Percentiles rank a stretch among this genome's conserved stretches.
Conservation (phyloP, 208 protist genomes). For the Leishmania braziliensis region DNA sequence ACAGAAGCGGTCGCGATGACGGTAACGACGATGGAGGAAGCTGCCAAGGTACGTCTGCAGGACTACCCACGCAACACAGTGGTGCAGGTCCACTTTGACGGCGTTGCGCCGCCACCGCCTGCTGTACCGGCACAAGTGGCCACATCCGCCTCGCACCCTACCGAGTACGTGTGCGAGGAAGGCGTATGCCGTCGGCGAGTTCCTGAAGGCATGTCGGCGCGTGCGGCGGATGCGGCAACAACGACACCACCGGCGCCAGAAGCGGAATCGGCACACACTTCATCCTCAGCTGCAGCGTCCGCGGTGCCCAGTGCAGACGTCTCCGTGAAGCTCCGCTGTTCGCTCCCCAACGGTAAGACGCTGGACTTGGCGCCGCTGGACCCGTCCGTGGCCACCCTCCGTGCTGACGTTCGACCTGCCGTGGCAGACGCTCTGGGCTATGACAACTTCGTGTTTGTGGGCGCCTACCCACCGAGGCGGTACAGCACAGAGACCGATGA, state of each 20-base stretch:
- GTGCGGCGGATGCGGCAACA: constrained; percentile 6
- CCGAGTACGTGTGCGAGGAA: constrained; percentile 38
- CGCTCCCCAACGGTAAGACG: constrained; percentile 56
- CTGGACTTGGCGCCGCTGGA: constrained; percentile 41
- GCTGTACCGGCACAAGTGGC: neutral
- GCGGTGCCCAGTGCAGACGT: neutral
- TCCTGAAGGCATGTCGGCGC: constrained; percentile 3
- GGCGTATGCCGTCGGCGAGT: constrained; percentile 35
- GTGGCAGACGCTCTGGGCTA: constrained; percentile 36
- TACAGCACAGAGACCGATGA: constrained; percentile 54
- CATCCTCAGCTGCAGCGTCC: neutral
- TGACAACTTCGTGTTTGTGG: constrained; percentile 56
- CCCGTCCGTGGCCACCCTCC: constrained; percentile 43
- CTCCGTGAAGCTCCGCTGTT: constrained; percentile 61
- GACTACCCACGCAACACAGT: constrained; percentile 42
- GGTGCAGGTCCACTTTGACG: constrained; percentile 22
- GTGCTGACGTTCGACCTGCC: constrained; percentile 43
- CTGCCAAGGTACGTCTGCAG: constrained; percentile 45
- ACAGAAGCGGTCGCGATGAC: constrained; percentile 1
- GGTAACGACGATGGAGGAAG: constrained; percentile 29
- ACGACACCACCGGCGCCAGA: neutral
- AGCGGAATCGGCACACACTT: neutral
- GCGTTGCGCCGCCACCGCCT: constrained; percentile 6
- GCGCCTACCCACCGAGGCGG: constrained; percentile 51
- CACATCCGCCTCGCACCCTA: neutral